phyloP scores from a whole-genome alignment of 352 stramenopile genomes.

The Globisporangium iwayamae region DNA sequence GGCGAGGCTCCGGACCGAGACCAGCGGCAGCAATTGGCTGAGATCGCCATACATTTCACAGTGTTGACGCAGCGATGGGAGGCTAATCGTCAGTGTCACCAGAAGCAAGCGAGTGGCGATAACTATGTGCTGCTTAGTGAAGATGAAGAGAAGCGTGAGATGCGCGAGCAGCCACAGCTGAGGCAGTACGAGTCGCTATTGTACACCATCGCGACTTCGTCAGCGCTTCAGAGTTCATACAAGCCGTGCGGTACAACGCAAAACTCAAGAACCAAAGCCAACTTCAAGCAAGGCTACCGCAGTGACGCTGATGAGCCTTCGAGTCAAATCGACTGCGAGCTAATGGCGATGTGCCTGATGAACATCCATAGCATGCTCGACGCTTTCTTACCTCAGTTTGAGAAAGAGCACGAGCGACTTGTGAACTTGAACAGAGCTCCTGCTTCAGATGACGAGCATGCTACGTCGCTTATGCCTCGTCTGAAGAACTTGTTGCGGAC shows the following conservation, averaged over 20 bases:
- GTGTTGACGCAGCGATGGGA: constrained; percentile 11
- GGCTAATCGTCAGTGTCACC: not conserved
- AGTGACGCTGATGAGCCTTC: not conserved
- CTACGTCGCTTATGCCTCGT: constrained; percentile 4
- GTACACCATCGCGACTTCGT: constrained; percentile 13
- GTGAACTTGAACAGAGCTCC: constrained; percentile 11
- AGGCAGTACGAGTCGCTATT: constrained; percentile 16
- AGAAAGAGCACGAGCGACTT: constrained; percentile 15
- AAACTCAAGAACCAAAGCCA: not conserved
- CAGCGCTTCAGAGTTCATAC: constrained; percentile 10
- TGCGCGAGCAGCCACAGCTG: not conserved
- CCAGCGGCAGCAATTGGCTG: constrained; percentile 16
- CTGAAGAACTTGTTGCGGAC: constrained; percentile 34
- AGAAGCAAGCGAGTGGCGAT: not conserved
- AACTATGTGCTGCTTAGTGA: constrained; percentile 4
- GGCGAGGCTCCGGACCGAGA: constrained; percentile 10
- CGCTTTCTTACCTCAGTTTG: constrained; percentile 26
- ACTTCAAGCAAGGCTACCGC: not conserved
- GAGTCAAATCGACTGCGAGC: constrained; percentile 24
- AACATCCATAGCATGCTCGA: constrained; percentile 67
- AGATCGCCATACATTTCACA: constrained; percentile 14
- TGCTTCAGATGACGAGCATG: constrained; percentile 7
- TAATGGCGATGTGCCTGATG: constrained; percentile 56
- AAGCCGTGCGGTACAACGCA: not conserved
- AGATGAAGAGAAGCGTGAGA: not conserved